Conservation (phyloP, 2,329 filamentous ascomycete genomes). For the Diaporthe eres region DNA sequence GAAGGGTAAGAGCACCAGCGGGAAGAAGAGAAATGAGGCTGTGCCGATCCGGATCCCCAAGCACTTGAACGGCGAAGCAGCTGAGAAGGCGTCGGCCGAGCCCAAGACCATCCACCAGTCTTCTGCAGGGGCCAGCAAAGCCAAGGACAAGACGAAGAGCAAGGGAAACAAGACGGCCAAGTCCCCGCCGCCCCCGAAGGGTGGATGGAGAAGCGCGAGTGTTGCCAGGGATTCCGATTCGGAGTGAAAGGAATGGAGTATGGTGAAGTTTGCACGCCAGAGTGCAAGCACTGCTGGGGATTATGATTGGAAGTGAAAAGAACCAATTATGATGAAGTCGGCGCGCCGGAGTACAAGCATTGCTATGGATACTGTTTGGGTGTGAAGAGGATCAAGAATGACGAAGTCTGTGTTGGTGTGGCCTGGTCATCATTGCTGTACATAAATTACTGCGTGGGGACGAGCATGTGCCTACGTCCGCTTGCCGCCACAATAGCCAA, state of each 20-base stretch:
- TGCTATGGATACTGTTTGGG: too few species aligned
- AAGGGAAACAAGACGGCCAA: background rate
- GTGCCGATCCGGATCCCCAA: slow-evolving; percentile 28
- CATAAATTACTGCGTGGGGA: background rate
- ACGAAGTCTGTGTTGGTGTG: too few species aligned
- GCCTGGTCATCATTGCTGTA: background rate
- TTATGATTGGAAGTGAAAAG: background rate
- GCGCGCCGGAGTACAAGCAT: background rate
- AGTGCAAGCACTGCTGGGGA: background rate
- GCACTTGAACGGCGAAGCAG: slow-evolving; percentile 34
- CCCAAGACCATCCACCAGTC: background rate
- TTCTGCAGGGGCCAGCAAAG: background rate
- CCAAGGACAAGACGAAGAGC: background rate
- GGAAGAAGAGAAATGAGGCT: background rate
- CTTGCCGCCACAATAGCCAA: background rate
- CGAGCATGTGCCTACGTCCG: background rate
- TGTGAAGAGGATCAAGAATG: background rate
- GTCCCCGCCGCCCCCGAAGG: background rate
- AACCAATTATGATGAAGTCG: background rate
- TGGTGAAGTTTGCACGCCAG: background rate
- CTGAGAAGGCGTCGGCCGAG: slow-evolving; percentile 27
- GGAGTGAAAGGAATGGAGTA: slow-evolving; percentile 2
- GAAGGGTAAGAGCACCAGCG: background rate
- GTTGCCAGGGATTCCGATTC: slow-evolving; percentile 37
- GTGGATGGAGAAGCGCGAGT: slow-evolving; percentile 18